Conservation (phyloP, 495 filamentous ascomycete species). For the Xylaria longipes region DNA sequence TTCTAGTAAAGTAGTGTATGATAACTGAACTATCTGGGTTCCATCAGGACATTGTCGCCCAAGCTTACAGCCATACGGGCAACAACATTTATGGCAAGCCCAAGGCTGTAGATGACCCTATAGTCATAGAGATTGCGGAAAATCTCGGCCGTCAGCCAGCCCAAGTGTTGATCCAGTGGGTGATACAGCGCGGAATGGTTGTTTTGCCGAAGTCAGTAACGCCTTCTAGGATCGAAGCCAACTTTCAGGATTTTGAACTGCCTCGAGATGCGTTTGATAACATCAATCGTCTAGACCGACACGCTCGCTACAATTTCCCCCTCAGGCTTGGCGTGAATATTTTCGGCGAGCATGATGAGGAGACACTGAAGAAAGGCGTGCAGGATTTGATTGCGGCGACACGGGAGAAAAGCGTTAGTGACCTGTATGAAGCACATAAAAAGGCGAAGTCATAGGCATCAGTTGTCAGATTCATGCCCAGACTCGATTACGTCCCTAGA, state of each 20-base stretch:
- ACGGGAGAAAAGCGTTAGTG: neutral
- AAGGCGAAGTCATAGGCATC: neutral
- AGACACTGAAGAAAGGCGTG: conserved; percentile 51
- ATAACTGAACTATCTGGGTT: conserved; percentile 11
- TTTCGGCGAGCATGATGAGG: conserved; percentile 55
- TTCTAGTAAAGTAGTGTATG: neutral
- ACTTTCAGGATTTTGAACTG: conserved; percentile 62
- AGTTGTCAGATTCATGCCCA: conserved; percentile 36
- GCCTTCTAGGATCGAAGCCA: conserved; percentile 61
- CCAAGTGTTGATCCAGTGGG: conserved; percentile 61
- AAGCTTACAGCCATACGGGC: conserved; percentile 67
- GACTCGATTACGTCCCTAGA: too few relatives aligned
- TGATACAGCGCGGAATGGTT: conserved; percentile 56
- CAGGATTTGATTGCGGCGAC: conserved; percentile 49
- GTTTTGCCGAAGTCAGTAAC: conserved; percentile 69
- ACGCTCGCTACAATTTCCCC: conserved; percentile 59
- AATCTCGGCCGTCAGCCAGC: conserved; percentile 53
- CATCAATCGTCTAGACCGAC: conserved; percentile 53
- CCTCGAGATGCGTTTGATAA: conserved; percentile 53
- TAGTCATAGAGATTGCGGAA: conserved; percentile 50
- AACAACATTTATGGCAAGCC: conserved; percentile 60
- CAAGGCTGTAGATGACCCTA: conserved; percentile 51
- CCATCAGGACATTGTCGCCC: conserved; percentile 53
- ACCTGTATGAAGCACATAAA: neutral
- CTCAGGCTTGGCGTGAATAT: conserved; percentile 58